Base-by-base conservation (phyloP, 2,329 filamentous ascomycete species). In the Sporothrix schenckii region DNA sequence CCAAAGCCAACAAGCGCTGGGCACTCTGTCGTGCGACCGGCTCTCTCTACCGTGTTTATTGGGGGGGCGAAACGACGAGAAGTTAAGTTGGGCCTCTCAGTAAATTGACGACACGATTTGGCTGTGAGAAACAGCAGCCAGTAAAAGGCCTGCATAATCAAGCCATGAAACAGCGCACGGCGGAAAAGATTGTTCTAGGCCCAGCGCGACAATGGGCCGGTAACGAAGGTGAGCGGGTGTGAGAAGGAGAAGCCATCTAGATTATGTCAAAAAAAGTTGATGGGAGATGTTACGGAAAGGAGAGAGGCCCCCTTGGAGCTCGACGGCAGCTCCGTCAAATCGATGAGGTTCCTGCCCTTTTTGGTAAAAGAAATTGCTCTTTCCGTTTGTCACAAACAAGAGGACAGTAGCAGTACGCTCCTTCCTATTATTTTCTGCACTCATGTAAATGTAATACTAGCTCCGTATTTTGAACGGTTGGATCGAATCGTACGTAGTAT, bases 131-230 rank as follows among this genome's bases (percentile, higher is more conserved):
- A 34, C 13, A 49, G 39, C 4, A 58, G 21, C 66, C 52, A 68
- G 66, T 68, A 39, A 34, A 68, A 58, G n/a, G 66, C 19, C 24
- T 58, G 66, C 66, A 68, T 58, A 68, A 58, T 66, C 27, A 34
- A 50, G 27, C 30, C 49, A 66, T 66, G 63, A 66, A 66, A 66
- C 63, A 66, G 49, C 54, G 41, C 4, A n/a, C n/a, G 27, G 13
- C 11, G 30, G 21, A 21, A n/a, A 1, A 4, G 19, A 41, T 6
- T 19, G 30, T 41, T 60, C 30, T 41, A 41, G 56, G 34, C 53
- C 56, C 19, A 21, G 9, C 11, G 7, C 4, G 11, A 41, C 41
- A 7, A 44, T 10, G 11, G 44, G 56, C 5, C 3, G 56, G 34
- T 14, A 24, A 1, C 39, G 1, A 7, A 34, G 10, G n/a, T 58